Percentiles rank a stretch among this genome's conserved stretches.
phyloP scores from a whole-genome alignment of 2,329 filamentous ascomycete species.

The Clonostachys solani region DNA sequence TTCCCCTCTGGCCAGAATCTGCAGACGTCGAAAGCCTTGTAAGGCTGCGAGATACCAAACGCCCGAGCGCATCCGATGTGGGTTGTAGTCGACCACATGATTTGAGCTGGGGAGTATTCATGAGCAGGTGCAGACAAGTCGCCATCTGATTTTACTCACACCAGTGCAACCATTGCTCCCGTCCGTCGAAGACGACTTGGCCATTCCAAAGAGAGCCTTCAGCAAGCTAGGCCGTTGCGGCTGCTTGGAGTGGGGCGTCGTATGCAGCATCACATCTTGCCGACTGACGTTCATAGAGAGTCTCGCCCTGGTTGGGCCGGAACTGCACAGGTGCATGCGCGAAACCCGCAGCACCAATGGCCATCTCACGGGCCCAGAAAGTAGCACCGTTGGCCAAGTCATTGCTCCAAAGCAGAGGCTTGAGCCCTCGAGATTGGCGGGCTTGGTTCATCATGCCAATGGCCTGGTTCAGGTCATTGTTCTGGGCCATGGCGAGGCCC shows the following conservation, averaged over 20 bases:
- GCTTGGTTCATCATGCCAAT: conserved; percentile 23
- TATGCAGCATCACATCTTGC: conserved; percentile 19
- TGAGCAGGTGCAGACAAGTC: not conserved
- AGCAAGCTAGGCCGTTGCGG: conserved; percentile 21
- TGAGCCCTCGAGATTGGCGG: conserved; percentile 16
- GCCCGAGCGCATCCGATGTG: conserved; percentile 25
- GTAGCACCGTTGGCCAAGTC: conserved; percentile 22
- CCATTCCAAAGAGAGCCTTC: conserved; percentile 20
- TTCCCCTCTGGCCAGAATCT: conserved; percentile 27
- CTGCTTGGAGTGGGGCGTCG: conserved; percentile 19
- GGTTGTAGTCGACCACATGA: conserved; percentile 25
- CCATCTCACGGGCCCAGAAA: conserved; percentile 26
- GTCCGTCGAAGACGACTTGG: conserved; percentile 20
- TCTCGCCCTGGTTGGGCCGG: conserved; percentile 27
- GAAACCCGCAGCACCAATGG: conserved; percentile 17
- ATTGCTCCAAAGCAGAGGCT: conserved; percentile 19
- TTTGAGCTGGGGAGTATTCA: conserved; percentile 19
- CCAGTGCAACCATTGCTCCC: conserved; percentile 29
- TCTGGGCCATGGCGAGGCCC: conserved; percentile 3
- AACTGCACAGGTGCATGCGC: conserved; percentile 19
- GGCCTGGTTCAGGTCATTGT: conserved; percentile 15
- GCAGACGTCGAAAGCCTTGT: conserved; percentile 25
- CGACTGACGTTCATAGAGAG: conserved; percentile 21
- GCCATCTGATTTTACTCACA: conserved; percentile 13
- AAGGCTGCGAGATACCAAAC: conserved; percentile 20